A percentile compares a stretch with the other conserved stretches of the same genome.
These are phyloP conservation scores for Periglandula ipomoeae DNA, from an alignment of 2,329 filamentous ascomycete genomes.

Conservation along the genomic window DNA sequence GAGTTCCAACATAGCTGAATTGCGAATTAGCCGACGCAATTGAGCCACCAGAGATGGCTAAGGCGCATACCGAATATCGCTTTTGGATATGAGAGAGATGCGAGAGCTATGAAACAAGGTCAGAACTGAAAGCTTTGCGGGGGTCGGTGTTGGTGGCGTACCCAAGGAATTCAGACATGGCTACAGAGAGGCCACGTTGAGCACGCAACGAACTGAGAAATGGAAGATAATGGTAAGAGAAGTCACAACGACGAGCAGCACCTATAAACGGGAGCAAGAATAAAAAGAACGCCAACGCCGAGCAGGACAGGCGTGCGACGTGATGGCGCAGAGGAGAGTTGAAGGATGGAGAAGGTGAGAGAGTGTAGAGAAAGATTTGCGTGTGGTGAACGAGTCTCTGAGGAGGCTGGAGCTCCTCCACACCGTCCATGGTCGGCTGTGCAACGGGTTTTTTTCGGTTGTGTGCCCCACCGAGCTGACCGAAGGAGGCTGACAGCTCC, in stretches of 20 bases:
- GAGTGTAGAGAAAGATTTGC: constrained; percentile 24
- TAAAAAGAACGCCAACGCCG: constrained; percentile 3
- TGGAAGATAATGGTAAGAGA: constrained; percentile 13
- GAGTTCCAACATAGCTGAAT: constrained; percentile 80
- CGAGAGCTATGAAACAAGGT: constrained; percentile 54
- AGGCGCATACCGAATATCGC: constrained; percentile 76
- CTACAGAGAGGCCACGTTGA: constrained; percentile 28
- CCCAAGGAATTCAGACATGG: constrained; percentile 55
- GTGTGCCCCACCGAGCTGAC: not conserved
- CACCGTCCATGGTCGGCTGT: constrained; percentile 13
- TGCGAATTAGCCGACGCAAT: constrained; percentile 22
- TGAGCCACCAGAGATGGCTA: constrained; percentile 6
- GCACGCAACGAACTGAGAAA: constrained; percentile 26
- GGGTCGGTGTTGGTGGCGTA: constrained; percentile 23
- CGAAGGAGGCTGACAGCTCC: not conserved
- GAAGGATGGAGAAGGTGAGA: constrained; percentile 8
- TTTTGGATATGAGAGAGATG: constrained; percentile 95
- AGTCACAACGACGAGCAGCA: constrained; percentile 13
- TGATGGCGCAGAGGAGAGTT: not conserved
- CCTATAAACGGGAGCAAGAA: constrained; percentile 6
- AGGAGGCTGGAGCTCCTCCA: constrained; percentile 20
- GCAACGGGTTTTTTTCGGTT: constrained; percentile 13
- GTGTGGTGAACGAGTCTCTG: constrained; percentile 14
- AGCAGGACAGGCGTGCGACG: constrained; percentile 1
- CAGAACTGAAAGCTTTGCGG: not conserved